These are phyloP conservation scores for Aspergillus flavus DNA, from an alignment of 2,329 filamentous ascomycete genomes.

Conservation along the genomic window DNA sequence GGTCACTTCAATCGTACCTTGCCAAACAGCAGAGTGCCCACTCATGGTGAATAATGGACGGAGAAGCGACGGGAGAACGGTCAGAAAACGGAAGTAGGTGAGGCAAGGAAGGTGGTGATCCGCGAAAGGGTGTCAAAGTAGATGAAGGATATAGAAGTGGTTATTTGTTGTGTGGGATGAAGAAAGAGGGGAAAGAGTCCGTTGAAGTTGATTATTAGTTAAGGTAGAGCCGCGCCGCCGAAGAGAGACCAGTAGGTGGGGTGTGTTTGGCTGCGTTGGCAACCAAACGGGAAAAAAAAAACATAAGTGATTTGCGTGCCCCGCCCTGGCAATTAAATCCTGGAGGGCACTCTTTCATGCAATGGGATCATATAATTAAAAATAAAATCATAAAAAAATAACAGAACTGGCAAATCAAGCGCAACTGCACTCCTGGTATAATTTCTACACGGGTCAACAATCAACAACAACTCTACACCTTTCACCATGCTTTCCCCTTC, in stretches of 20 bases:
- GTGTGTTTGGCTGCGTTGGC: not conserved
- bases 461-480: no score
- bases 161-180: conserved; percentile 14
- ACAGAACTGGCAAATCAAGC: not conserved
- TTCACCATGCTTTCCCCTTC: not conserved
- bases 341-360: not conserved
- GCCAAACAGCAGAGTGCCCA: conserved; percentile 41
- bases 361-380: not conserved
- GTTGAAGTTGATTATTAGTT: conserved; percentile 3
- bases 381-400: not conserved
- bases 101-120: not conserved
- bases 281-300: conserved; percentile 4
- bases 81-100: conserved; percentile 8
- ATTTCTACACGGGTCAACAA: no score
- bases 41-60: conserved; percentile 32
- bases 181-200: not conserved
- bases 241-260: not conserved
- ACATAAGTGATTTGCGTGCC: not conserved
- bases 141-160: not conserved
- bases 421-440: no score
- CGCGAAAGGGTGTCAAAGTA: not conserved
- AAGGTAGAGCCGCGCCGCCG: not conserved
- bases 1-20: conserved; percentile 29
- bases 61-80: conserved; percentile 17
- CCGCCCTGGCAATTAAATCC: not conserved